phyloP scores from a whole-genome alignment of 73 alveolate genomes.

The Paramecium sonneborni region DNA sequence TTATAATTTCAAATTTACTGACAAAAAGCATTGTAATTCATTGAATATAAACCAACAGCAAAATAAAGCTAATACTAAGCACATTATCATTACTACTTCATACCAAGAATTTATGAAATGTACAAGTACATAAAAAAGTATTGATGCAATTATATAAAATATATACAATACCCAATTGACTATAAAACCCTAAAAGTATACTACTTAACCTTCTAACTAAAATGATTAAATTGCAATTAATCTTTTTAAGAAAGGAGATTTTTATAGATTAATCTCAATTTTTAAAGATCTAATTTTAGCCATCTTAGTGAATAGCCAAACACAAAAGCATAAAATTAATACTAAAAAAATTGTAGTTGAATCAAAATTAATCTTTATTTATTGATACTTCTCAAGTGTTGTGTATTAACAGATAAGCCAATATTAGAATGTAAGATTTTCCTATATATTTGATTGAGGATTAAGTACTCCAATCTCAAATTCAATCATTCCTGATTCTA shows the following conservation, averaged over 20 bases:
- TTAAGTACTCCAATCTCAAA: not conserved
- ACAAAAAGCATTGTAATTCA: not conserved
- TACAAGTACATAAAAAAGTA: not conserved
- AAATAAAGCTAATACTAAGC: not conserved
- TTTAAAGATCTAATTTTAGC: not conserved
- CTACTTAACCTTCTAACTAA: not conserved
- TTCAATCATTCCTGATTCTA: not conserved
- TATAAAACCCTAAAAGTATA: not conserved
- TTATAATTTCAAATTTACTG: not conserved
- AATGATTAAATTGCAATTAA: not conserved
- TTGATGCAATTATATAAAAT: not conserved
- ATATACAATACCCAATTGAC: not conserved
- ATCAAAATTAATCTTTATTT: not conserved
- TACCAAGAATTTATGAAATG: not conserved
- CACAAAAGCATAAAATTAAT: not conserved
- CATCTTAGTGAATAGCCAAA: not conserved
- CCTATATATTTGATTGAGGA: not conserved
- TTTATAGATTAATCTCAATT: not conserved
- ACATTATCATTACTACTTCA: not conserved
- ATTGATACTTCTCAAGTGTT: not conserved
- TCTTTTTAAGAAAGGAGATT: not conserved
- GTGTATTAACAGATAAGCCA: not conserved
- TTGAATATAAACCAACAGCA: not conserved
- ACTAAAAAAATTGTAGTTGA: not conserved
- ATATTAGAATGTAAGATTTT: not conserved